Evolutionary conservation across 805 yeast genomes (phyloP).

Genomic region (Schizosaccharomyces lindneri): DNA sequence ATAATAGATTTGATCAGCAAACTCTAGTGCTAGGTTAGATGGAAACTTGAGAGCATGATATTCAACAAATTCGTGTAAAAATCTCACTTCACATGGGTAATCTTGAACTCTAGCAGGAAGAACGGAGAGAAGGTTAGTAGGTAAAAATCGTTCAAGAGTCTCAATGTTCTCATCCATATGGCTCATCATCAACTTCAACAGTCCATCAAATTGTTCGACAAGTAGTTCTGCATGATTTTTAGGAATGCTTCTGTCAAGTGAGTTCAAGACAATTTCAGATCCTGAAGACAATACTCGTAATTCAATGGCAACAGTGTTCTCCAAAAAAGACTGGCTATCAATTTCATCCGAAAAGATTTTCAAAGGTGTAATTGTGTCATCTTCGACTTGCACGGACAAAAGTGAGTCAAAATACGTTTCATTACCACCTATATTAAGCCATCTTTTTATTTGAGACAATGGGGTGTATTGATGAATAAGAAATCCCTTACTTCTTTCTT

Average conservation of each 20-base stretch:
- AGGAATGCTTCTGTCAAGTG: slow-evolving; percentile 3
- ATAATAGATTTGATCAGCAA: slow-evolving; percentile 5
- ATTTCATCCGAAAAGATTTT: background rate
- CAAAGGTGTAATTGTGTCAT: background rate
- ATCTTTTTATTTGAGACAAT: slow-evolving; percentile 2
- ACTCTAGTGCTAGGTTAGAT: slow-evolving; percentile 6
- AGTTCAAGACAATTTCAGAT: background rate
- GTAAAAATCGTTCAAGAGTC: slow-evolving; percentile 2
- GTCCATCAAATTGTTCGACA: slow-evolving; percentile 5
- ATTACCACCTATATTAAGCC: background rate
- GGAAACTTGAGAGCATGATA: slow-evolving; percentile 5
- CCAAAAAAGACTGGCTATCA: background rate
- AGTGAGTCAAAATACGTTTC: slow-evolving; percentile 7
- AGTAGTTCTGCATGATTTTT: slow-evolving; percentile 6
- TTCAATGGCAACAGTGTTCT: slow-evolving; percentile 7
- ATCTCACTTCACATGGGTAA: slow-evolving; percentile 3
- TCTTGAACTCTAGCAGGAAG: background rate
- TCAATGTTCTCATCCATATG: background rate
- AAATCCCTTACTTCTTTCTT: background rate
- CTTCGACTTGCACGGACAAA: slow-evolving; percentile 7
- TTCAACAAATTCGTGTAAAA: slow-evolving; percentile 9
- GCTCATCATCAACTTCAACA: slow-evolving; percentile 1
- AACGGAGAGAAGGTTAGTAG: background rate
- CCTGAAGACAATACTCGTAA: slow-evolving; percentile 4
- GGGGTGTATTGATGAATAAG: slow-evolving; percentile 7